A percentile compares a stretch with the other conserved stretches of the same genome.
These are phyloP conservation scores for Xylariales sp. DNA, from an alignment of 2,329 filamentous ascomycete species.

Conservation along the genomic window DNA sequence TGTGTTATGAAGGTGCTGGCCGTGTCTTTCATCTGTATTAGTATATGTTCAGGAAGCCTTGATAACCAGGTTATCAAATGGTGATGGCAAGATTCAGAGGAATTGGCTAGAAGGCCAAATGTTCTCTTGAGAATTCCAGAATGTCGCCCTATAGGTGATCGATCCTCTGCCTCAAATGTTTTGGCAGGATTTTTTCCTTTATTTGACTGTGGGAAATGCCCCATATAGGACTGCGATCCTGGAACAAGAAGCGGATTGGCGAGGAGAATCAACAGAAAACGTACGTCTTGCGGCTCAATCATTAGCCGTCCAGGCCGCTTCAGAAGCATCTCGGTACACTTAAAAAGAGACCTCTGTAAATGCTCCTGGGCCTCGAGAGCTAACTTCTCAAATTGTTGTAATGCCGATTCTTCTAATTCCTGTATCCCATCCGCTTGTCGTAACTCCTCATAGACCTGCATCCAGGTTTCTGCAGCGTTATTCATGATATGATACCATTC, in stretches of 20 bases:
- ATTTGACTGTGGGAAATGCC: conserved; percentile 53
- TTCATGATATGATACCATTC: conserved; percentile 81
- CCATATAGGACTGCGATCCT: conserved; percentile 54
- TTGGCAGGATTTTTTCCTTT: conserved; percentile 36
- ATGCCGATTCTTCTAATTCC: conserved; percentile 50
- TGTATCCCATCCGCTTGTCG: conserved; percentile 51
- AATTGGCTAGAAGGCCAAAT: conserved; percentile 81
- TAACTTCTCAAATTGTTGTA: conserved; percentile 60
- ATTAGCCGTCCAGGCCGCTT: conserved; percentile 81
- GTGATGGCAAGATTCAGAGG: conserved; percentile 79
- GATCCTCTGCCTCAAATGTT: conserved; percentile 37
- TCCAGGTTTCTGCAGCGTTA: conserved; percentile 76
- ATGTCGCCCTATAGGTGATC: conserved; percentile 67
- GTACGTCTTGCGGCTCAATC: conserved; percentile 73
- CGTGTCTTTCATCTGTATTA: conserved; percentile 80
- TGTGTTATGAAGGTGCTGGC: conserved; percentile 84
- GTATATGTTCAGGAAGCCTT: conserved; percentile 73
- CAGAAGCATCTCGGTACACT: conserved; percentile 80
- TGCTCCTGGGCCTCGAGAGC: conserved; percentile 72
- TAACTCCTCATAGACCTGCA: conserved; percentile 67
- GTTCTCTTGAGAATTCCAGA: conserved; percentile 88
- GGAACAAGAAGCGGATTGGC: conserved; percentile 80
- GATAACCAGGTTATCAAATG: conserved; percentile 83
- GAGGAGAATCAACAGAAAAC: conserved; percentile 82
- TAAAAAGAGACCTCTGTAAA: conserved; percentile 76